phyloP scores from a whole-genome alignment of 371 early-diverging fungal species.

The Rhizopus delemar region DNA sequence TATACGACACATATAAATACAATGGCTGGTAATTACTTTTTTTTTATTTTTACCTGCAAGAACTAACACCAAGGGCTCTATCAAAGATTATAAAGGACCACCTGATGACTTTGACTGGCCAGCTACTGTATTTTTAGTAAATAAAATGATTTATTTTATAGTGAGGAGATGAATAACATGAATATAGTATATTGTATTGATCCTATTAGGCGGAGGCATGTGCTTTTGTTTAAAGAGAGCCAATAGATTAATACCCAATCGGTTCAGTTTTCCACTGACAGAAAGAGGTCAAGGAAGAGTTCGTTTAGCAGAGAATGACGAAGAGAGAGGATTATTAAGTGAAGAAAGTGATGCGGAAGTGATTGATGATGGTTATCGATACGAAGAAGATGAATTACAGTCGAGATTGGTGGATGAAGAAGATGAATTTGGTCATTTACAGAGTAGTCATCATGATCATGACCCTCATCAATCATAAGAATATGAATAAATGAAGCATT shows the following conservation, averaged over 20 bases:
- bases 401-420: neutral
- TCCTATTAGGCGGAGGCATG: constrained; percentile 41
- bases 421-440: neutral
- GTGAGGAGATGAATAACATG: neutral
- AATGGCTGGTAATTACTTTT: neutral
- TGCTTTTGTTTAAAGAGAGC: constrained; percentile 46
- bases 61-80: no score
- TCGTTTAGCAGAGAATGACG: constrained; percentile 28
- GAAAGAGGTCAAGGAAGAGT: constrained; percentile 28
- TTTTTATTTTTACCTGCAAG: neutral
- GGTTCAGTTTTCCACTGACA: constrained; percentile 40
- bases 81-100: constrained; percentile 2
- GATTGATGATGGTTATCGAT: constrained; percentile 13
- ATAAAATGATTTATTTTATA: neutral
- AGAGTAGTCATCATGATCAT: neutral
- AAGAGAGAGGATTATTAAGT: constrained; percentile 33
- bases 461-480: neutral
- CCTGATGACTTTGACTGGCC: constrained; percentile 41
- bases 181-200: constrained; percentile 30
- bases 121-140: constrained; percentile 37
- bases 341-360: constrained; percentile 26
- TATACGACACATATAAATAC: no score
- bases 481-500: no score
- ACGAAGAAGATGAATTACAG: constrained; percentile 1
- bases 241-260: constrained; percentile 43